phyloP scores from a whole-genome alignment of 2,329 filamentous ascomycete genomes.

The Claviceps cyperi region DNA sequence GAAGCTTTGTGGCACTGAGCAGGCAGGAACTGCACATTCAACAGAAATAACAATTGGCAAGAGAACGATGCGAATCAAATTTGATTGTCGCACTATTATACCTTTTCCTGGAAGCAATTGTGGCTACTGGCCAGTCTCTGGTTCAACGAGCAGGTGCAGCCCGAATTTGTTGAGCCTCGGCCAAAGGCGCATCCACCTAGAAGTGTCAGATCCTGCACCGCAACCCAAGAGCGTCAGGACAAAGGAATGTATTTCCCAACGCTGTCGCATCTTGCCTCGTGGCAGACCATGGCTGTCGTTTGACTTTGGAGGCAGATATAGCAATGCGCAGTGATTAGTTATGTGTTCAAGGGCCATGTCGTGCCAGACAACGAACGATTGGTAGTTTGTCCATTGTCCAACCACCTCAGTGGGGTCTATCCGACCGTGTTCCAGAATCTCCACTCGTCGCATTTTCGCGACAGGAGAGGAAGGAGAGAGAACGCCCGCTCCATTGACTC shows the following conservation, averaged over 20 bases:
- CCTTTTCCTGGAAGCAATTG: no score
- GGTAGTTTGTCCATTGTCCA: background rate
- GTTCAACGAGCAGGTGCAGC: background rate
- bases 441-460: background rate
- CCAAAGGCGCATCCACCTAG: background rate
- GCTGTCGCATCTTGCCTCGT: background rate
- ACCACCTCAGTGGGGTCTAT: background rate
- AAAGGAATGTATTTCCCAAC: background rate
- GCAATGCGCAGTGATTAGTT: background rate
- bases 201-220: background rate
- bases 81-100: no score
- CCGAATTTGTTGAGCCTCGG: constrained; percentile 5
- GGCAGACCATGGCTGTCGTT: background rate
- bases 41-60: no score
- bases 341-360: background rate
- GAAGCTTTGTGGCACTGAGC: no score
- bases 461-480: no score
- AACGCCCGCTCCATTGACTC: background rate
- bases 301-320: background rate
- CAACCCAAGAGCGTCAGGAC: background rate
- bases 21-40: no score
- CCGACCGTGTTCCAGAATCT: background rate
- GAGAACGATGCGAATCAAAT: no score
- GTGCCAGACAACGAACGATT: no score
- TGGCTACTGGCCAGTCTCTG: no score